Evolutionary conservation across 192 early-diverging fungal species (phyloP).

Genomic region (Rhizoclosmatium globosum): DNA sequence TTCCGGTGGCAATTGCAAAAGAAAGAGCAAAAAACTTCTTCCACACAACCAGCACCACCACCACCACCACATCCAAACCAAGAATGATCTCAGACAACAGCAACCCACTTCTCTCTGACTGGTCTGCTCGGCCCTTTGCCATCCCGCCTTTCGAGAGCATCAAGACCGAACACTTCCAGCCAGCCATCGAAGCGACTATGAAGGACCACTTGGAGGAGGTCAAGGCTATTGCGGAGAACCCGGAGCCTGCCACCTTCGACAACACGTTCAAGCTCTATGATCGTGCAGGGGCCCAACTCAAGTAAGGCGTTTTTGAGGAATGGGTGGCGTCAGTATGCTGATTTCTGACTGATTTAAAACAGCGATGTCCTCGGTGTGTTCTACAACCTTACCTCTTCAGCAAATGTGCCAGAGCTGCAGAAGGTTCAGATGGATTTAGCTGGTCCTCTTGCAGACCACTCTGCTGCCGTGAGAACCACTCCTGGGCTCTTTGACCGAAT

Average conservation of each 20-base stretch:
- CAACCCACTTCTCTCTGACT: constrained; percentile 10
- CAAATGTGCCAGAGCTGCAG: neutral
- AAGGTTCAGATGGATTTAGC: neutral
- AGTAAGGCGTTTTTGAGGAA: neutral
- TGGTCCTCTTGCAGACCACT: constrained; percentile 2
- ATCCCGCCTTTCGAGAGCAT: neutral
- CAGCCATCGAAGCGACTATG: neutral
- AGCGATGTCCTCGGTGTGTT: neutral
- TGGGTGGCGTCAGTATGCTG: neutral
- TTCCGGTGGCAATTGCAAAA: no score
- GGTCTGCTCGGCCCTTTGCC: neutral
- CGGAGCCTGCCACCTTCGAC: constrained; percentile 7
- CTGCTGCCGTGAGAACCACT: neutral
- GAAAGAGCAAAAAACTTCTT: no score
- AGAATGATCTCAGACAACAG: neutral
- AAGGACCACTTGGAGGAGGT: neutral
- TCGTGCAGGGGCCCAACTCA: constrained; percentile 2
- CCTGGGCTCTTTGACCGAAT: constrained; percentile 8
- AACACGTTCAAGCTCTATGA: constrained; percentile 8
- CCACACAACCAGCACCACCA: no score
- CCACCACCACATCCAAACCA: neutral
- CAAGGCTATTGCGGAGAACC: neutral
- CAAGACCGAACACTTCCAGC: neutral
- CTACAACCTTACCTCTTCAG: constrained; percentile 4
- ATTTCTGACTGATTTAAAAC: neutral